A percentile compares a stretch with the other conserved stretches of the same genome.
phyloP scores from a whole-genome alignment of 1,284 basidiomycete species.

The Puccinia polysora region DNA sequence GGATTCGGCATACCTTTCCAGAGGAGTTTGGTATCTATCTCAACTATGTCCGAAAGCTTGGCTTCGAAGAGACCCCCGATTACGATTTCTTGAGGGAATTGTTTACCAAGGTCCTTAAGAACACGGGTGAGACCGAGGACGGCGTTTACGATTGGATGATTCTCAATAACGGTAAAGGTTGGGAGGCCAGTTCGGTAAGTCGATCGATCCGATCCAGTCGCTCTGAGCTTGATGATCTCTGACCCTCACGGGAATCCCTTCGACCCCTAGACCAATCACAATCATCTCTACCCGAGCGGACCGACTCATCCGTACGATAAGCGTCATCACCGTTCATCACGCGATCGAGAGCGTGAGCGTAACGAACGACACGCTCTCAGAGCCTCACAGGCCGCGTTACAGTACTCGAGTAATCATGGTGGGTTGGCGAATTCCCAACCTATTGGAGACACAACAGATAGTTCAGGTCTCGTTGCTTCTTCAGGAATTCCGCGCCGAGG shows the following conservation, averaged over 20 bases:
- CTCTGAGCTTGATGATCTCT: conserved; percentile 39
- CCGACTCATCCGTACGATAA: conserved; percentile 46
- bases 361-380: conserved; percentile 56
- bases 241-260: not conserved
- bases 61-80: conserved; percentile 80
- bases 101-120: conserved; percentile 85
- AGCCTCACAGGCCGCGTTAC: conserved; percentile 50
- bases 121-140: conserved; percentile 78
- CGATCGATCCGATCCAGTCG: conserved; percentile 51
- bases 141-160: conserved; percentile 86
- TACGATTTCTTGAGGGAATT: conserved; percentile 91
- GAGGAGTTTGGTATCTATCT: conserved; percentile 73
- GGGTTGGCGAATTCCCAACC: not conserved
- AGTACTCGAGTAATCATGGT: conserved; percentile 22
- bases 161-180: conserved; percentile 84
- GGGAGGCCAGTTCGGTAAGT: conserved; percentile 77
- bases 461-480: conserved; percentile 1
- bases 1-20: conserved; percentile 49
- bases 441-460: conserved; percentile 1
- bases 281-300: conserved; percentile 12
- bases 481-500: conserved; percentile 19
- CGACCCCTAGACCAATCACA: conserved; percentile 17
- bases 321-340: conserved; percentile 51
- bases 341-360: conserved; percentile 54
- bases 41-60: conserved; percentile 52